Evolutionary conservation across 78 protist genomes (phyloP).

Genomic region (Capsaspora owczarzaki): DNA sequence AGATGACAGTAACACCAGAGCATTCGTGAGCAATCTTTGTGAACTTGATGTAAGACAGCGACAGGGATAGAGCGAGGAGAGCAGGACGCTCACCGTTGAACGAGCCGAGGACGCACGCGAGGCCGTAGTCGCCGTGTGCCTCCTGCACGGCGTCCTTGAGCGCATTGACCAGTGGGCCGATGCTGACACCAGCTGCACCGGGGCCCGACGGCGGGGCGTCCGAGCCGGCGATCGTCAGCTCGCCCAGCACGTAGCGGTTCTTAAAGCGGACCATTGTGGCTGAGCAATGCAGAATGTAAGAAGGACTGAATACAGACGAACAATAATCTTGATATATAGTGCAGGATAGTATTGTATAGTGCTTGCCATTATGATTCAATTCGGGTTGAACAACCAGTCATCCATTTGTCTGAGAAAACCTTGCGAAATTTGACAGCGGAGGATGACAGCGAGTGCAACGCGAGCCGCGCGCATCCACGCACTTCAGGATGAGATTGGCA

Average conservation of each 20-base stretch:
- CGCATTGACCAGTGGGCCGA: background rate
- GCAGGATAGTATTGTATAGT: background rate
- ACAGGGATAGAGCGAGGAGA: no score
- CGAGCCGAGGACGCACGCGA: background rate
- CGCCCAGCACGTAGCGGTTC: constrained; percentile 1
- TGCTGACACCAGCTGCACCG: background rate
- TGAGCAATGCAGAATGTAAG: background rate
- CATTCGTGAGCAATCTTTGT: no score
- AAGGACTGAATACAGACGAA: background rate
- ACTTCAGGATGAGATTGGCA: background rate
- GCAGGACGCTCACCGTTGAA: background rate
- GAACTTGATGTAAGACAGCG: no score
- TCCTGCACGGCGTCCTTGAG: background rate
- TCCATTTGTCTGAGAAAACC: background rate
- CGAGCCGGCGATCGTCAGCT: background rate
- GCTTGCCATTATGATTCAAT: background rate
- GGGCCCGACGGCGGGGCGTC: no score
- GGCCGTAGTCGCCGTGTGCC: constrained; percentile 1
- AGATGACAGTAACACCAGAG: no score
- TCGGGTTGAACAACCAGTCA: background rate
- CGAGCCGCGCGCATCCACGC: no score
- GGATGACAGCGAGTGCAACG: no score
- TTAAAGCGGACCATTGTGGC: background rate
- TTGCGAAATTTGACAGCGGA: background rate
- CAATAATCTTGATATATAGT: background rate